Conservation (phyloP, 495 filamentous ascomycete species). For the Xylaria acuta region DNA sequence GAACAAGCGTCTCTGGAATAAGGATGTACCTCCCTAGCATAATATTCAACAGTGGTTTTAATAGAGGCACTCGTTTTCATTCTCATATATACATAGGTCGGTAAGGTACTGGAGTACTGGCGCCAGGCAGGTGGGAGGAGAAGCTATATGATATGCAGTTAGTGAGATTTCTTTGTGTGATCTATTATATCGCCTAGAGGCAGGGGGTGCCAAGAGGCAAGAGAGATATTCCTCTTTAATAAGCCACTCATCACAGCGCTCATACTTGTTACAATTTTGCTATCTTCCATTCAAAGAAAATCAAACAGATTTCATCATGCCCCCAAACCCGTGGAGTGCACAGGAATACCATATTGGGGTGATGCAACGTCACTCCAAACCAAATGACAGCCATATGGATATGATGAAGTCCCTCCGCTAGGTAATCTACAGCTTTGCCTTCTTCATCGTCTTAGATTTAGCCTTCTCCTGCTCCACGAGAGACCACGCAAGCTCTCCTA, state of each 20-base stretch:
- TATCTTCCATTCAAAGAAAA: too few species aligned
- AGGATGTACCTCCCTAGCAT: background rate
- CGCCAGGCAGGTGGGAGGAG: background rate
- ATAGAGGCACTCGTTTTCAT: background rate
- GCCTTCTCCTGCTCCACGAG: slow-evolving; percentile 47
- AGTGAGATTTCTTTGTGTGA: too few species aligned
- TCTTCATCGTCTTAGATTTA: slow-evolving; percentile 18
- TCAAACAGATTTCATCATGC: too few species aligned
- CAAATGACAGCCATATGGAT: background rate
- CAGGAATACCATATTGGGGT: background rate
- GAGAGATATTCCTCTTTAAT: too few species aligned
- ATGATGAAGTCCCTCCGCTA: background rate
- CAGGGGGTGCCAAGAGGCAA: too few species aligned
- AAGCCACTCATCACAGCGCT: too few species aligned
- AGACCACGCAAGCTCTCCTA: slow-evolving; percentile 79
- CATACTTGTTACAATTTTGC: too few species aligned
- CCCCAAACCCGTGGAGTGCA: too few species aligned
- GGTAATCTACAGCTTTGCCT: slow-evolving; percentile 19
- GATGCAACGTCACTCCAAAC: background rate
- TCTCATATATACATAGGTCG: background rate
- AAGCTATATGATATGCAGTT: too few species aligned
- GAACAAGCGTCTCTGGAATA: background rate
- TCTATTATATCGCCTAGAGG: too few species aligned
- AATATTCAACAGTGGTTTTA: too few species aligned
- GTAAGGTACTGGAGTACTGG: background rate